phyloP scores from a whole-genome alignment of 139 green algal genomes.

The Nannochloris sp. region DNA sequence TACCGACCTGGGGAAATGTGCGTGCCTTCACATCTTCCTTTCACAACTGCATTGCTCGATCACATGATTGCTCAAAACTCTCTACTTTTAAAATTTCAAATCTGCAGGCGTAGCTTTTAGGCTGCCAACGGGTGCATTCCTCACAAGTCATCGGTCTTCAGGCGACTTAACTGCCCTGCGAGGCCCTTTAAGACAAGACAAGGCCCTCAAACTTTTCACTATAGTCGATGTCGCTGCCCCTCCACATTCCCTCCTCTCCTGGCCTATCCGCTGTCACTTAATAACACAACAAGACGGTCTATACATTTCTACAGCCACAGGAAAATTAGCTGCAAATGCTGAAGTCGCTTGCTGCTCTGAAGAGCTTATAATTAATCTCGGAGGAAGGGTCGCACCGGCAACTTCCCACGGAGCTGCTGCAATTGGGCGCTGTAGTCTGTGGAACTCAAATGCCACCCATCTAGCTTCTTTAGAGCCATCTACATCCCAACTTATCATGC shows the following conservation, averaged over 20 bases:
- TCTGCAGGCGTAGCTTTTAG: background rate
- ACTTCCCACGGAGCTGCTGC: background rate
- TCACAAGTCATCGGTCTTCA: background rate
- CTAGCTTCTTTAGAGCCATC: background rate
- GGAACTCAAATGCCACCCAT: background rate
- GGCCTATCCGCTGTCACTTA: slow-evolving; percentile 4
- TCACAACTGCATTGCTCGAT: no score
- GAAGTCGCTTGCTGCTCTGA: slow-evolving; percentile 22
- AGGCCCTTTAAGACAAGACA: slow-evolving; percentile 5
- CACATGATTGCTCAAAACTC: no score
- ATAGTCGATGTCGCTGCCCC: slow-evolving; percentile 4
- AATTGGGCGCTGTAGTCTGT: background rate
- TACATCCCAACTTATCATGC: slow-evolving; percentile 9
- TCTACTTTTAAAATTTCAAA: no score
- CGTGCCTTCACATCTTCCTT: no score
- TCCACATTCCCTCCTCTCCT: slow-evolving; percentile 2
- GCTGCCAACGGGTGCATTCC: background rate
- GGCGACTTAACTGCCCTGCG: background rate
- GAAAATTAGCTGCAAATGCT: background rate
- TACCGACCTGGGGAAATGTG: background rate
- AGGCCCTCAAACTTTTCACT: slow-evolving; percentile 7
- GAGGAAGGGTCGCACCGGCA: background rate
- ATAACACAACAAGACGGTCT: background rate
- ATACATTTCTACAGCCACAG: slow-evolving; percentile 10
- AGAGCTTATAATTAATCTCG: slow-evolving; percentile 14